Evolutionary conservation across 192 early-diverging fungal species (phyloP), one percentile per base, ranked within the genome.

Genomic region (Oehlia diaphana): DNA sequence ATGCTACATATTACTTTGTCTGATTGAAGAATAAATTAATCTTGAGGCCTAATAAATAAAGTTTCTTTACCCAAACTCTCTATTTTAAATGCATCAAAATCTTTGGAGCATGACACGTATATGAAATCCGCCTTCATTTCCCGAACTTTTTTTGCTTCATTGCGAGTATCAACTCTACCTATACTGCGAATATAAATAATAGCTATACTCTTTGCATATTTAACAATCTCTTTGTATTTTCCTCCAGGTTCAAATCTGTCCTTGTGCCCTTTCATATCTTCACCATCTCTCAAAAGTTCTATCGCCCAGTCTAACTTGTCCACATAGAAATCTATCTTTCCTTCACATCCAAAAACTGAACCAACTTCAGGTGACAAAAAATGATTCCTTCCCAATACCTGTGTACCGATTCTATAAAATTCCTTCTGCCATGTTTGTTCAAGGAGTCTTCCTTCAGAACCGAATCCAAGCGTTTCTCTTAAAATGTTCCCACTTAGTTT

Each of bases 271-370:
- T 33, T 47, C 42, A 84, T 72, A 42, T 65, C 14, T 9, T 74
- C 23, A 68, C 72, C 83, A 62, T 84, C 83, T 49, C 79, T 62
- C 35, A 85, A 76, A 2, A 84, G 33, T 23, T 84, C 83, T 16
- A 84, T 83, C 12, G 75, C 83, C 83, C 82, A 84, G 8, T 72
- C 72, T 21, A 39, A 47, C 2, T 69, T 63, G n/a, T 79, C 66
- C 42, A 84, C 65, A 58, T 76, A 78, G 62, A 84, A 84, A 71
- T 84, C 80, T 50, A 84, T 69, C 6, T 73, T 35, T 16, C 80
- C 83, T 2, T 62, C 42, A 47, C 28, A 69, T 12, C 82, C 82
- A 81, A 84, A 84, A 66, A 82, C 79, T 74, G 47, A n/a, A 49
- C 83, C 82, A 1, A 81, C 80, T 73, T 84, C 79, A 74, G 58